Conservation (phyloP, 768 basidiomycete genomes). For the Galerina marginata region DNA sequence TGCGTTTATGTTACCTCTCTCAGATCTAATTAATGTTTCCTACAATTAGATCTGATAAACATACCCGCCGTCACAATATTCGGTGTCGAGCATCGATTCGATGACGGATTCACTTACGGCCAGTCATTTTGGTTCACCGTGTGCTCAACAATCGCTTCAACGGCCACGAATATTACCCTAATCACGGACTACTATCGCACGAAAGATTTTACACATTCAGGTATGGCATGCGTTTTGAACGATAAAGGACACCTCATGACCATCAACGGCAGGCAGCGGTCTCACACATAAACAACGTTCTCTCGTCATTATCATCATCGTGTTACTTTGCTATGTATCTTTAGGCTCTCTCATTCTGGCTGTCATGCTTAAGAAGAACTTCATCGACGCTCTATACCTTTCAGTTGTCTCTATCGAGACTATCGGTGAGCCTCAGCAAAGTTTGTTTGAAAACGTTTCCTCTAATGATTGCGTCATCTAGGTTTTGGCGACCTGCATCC, state of each 20-base stretch:
- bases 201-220: slow-evolving; percentile 65
- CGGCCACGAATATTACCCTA: slow-evolving; percentile 70
- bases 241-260: background rate
- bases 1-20: slow-evolving; percentile 32
- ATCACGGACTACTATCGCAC: slow-evolving; percentile 65
- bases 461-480: slow-evolving; percentile 25
- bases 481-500: slow-evolving; percentile 83
- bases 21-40: background rate
- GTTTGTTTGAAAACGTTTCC: background rate
- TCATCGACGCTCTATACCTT: slow-evolving; percentile 81
- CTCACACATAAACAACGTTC: slow-evolving; percentile 81
- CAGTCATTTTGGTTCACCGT: slow-evolving; percentile 80
- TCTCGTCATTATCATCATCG: slow-evolving; percentile 79
- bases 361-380: slow-evolving; percentile 57
- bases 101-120: slow-evolving; percentile 74
- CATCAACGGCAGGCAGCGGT: slow-evolving; percentile 62
- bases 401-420: slow-evolving; percentile 76
- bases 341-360: slow-evolving; percentile 70
- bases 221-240: slow-evolving; percentile 34
- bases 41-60: slow-evolving; percentile 67
- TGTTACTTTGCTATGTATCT: slow-evolving; percentile 74
- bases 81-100: slow-evolving; percentile 61
- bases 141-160: slow-evolving; percentile 72
- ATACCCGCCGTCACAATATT: slow-evolving; percentile 63
- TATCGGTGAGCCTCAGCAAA: slow-evolving; percentile 42